These are phyloP conservation scores for Beta vulgaris DNA, from an alignment of 148 eudicot genomes.

Conservation along the genomic window DNA sequence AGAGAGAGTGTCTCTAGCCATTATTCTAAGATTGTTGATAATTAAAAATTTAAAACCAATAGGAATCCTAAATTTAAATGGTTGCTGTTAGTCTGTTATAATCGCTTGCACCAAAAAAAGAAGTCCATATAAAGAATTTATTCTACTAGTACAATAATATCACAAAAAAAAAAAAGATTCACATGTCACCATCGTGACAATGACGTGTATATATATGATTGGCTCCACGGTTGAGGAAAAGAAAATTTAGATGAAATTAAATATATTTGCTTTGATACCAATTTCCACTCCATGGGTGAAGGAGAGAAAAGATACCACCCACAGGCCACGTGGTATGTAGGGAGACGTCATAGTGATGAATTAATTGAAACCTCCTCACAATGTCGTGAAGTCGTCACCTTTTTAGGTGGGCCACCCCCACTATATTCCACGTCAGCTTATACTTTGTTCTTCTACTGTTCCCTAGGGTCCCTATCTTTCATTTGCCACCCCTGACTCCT, in stretches of 20 bases:
- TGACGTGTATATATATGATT: slow-evolving; percentile 14
- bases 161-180: slow-evolving; percentile 14
- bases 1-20: no score
- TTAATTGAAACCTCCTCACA: not conserved
- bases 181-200: slow-evolving; percentile 3
- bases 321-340: slow-evolving; percentile 26
- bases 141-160: not conserved
- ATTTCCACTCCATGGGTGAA: slow-evolving; percentile 20
- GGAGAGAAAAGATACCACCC: slow-evolving; percentile 23
- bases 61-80: no score
- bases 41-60: no score
- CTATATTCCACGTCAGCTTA: slow-evolving; percentile 13
- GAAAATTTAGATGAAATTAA: not conserved
- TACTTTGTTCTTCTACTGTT: not conserved
- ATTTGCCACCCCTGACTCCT: not conserved
- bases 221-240: slow-evolving; percentile 25
- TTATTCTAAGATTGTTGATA: no score
- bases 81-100: no score
- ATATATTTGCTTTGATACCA: not conserved
- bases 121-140: not conserved
- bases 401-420: not conserved
- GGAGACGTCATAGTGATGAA: slow-evolving; percentile 12
- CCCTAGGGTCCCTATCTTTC: no score
- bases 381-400: slow-evolving; percentile 20
- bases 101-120: no score